Base-by-base conservation (phyloP, 306 rosid genomes). In the Quercus dentata region DNA sequence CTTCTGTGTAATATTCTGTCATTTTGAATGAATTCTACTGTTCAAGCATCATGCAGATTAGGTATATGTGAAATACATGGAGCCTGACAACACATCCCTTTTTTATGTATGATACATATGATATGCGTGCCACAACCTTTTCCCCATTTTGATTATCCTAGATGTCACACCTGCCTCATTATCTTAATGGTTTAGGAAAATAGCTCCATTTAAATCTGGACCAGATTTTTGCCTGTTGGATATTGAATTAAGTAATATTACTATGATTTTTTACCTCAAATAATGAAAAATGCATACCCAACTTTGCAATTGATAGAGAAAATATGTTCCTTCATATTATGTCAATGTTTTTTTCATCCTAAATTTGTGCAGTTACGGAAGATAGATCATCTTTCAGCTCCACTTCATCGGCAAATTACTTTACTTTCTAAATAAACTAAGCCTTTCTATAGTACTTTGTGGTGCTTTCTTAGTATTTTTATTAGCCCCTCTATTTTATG, bases 1-100 rank as follows among this genome's bases (percentile, higher is more conserved):
- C 83, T 78, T 75, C 74, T 15, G 20, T 72, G 71, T 71, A n/a
- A 63, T 62, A 59, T 73, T 55, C 23, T 23, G 76, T 51, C 79
- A 74, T 74, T 74, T 44, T 82, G 65, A 63, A 75, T 55, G 61
- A 77, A 62, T 71, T 77, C 38, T 75, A 25, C 56, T 30, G 38
- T 68, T 56, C 25, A 21, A 55, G 80, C 27, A 31, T 46, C 14
- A 15, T 54, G 18, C 44, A 28, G 54, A 49, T 49, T 49, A 10
- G 15, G 17, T 49, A 1, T 49, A 49, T 55, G 23, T 15, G 18
- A 54, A 5, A 14, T 55, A 55, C 7, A 14, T 55, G 59, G 5
- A 18, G 59, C 59, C 20, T 18, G 59, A 55, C 59, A 55, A 18
- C 23, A 5, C 59, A 19, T 55, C 20, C 59, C 18, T 18, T 18